These are phyloP conservation scores for Berkeleyomyces basicola DNA, from an alignment of 2,329 filamentous ascomycete genomes.

Conservation along the genomic window DNA sequence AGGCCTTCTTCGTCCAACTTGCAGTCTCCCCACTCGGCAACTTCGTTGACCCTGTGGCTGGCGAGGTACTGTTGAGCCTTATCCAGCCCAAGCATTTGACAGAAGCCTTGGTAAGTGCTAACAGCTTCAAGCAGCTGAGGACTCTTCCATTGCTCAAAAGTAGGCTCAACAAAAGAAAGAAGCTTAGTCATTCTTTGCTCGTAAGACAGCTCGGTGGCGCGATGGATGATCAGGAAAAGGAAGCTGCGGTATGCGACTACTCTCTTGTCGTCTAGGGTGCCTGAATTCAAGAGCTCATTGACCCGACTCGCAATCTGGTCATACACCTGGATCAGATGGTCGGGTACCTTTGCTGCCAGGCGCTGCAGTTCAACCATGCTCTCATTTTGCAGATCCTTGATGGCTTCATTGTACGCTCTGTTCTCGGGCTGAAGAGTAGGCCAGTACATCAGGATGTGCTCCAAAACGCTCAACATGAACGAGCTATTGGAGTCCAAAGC, in stretches of 20 bases:
- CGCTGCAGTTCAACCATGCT: slow-evolving; percentile 78
- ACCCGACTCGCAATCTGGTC: slow-evolving; percentile 73
- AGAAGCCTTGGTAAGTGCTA: slow-evolving; percentile 65
- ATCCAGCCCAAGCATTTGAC: slow-evolving; percentile 59
- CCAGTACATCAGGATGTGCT: slow-evolving; percentile 76
- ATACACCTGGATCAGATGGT: slow-evolving; percentile 77
- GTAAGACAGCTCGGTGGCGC: slow-evolving; percentile 57
- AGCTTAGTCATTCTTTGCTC: slow-evolving; percentile 56
- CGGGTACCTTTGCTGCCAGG: slow-evolving; percentile 76
- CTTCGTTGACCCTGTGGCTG: slow-evolving; percentile 52
- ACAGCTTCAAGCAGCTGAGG: slow-evolving; percentile 50
- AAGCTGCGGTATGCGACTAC: slow-evolving; percentile 79
- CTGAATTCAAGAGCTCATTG: slow-evolving; percentile 58
- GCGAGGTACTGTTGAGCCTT: slow-evolving; percentile 68
- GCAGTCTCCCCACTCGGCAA: slow-evolving; percentile 69
- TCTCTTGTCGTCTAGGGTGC: slow-evolving; percentile 63
- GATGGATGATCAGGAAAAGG: slow-evolving; percentile 86
- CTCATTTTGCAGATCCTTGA: slow-evolving; percentile 73
- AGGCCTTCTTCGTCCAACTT: slow-evolving; percentile 65
- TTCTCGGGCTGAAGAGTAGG: slow-evolving; percentile 56
- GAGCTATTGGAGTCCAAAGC: slow-evolving; percentile 59
- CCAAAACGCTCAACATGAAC: slow-evolving; percentile 78
- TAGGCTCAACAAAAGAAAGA: slow-evolving; percentile 61
- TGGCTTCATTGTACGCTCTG: slow-evolving; percentile 65
- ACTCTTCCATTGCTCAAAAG: slow-evolving; percentile 65